These are phyloP conservation scores for Phytophthora pistaciae DNA, from an alignment of 352 stramenopile species.

Conservation along the genomic window DNA sequence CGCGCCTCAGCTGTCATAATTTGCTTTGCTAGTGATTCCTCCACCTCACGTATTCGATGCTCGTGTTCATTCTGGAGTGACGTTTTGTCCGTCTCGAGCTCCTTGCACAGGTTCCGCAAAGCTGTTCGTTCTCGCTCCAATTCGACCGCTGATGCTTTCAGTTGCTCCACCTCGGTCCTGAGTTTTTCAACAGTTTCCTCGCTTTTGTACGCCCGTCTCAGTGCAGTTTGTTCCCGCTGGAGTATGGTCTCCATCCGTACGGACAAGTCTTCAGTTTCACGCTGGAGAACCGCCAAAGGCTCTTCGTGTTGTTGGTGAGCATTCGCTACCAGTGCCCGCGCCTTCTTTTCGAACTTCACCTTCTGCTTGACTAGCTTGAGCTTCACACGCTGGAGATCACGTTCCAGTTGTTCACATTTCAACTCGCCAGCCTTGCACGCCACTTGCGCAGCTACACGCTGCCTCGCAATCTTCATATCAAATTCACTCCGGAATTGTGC, in stretches of 20 bases:
- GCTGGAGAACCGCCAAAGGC: slow-evolving; percentile 20
- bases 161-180: slow-evolving; percentile 23
- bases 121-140: slow-evolving; percentile 30
- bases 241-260: slow-evolving; percentile 22
- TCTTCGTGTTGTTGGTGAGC: slow-evolving; percentile 31
- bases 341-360: slow-evolving; percentile 63
- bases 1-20: slow-evolving; percentile 44
- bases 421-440: slow-evolving; percentile 40
- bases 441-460: slow-evolving; percentile 40
- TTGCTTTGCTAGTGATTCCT: slow-evolving; percentile 41
- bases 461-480: slow-evolving; percentile 31
- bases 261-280: slow-evolving; percentile 27
- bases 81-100: slow-evolving; percentile 37
- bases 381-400: slow-evolving; percentile 27
- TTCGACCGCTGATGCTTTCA: slow-evolving; percentile 11
- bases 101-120: slow-evolving; percentile 17
- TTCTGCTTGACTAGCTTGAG: slow-evolving; percentile 53
- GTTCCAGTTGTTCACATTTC: slow-evolving; percentile 34
- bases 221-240: slow-evolving; percentile 22
- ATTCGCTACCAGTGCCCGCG: slow-evolving; percentile 43
- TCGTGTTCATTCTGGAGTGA: slow-evolving; percentile 30
- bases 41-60: slow-evolving; percentile 35
- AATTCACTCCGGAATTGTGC: slow-evolving; percentile 35
- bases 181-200: slow-evolving; percentile 29
- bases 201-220: slow-evolving; percentile 21